phyloP scores from a whole-genome alignment of 371 early-diverging fungal genomes.

The Zychaea mexicana region DNA sequence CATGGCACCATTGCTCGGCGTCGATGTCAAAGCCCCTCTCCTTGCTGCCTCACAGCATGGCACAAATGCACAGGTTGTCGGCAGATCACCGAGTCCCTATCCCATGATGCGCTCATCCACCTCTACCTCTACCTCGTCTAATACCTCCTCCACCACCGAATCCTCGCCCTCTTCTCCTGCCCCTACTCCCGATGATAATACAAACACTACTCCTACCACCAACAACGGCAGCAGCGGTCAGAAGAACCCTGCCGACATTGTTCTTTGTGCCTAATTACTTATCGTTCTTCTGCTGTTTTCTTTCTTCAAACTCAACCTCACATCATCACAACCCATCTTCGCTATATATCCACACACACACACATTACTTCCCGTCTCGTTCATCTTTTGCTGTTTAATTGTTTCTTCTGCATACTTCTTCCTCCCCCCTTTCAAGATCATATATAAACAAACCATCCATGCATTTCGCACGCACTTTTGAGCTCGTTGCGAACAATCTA shows the following conservation, averaged over 20 bases:
- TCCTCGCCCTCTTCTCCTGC: not conserved
- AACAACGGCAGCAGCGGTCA: not conserved
- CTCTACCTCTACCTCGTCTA: conserved; percentile 10
- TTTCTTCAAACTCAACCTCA: not conserved
- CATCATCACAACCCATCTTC: too few relatives aligned
- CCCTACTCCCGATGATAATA: not conserved
- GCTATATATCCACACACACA: too few relatives aligned
- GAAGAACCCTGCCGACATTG: not conserved
- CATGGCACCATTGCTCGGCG: conserved; percentile 20
- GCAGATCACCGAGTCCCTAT: conserved; percentile 11
- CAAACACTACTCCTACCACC: not conserved
- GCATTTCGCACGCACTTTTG: too few relatives aligned
- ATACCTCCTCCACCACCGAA: conserved; percentile 7
- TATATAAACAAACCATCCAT: too few relatives aligned
- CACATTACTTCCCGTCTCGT: too few relatives aligned
- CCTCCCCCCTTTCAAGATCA: too few relatives aligned
- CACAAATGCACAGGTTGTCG: not conserved
- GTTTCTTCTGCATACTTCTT: too few relatives aligned
- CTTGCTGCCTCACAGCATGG: not conserved
- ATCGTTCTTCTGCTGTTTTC: not conserved
- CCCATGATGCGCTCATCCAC: conserved; percentile 15
- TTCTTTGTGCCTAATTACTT: not conserved
- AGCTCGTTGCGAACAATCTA: too few relatives aligned
- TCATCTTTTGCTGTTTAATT: too few relatives aligned
- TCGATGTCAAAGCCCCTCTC: conserved; percentile 15